A percentile compares a stretch with the other conserved stretches of the same genome.
Evolutionary conservation across 2,329 filamentous ascomycete species (phyloP).

Genomic region (Talaromyces verruculosus): DNA sequence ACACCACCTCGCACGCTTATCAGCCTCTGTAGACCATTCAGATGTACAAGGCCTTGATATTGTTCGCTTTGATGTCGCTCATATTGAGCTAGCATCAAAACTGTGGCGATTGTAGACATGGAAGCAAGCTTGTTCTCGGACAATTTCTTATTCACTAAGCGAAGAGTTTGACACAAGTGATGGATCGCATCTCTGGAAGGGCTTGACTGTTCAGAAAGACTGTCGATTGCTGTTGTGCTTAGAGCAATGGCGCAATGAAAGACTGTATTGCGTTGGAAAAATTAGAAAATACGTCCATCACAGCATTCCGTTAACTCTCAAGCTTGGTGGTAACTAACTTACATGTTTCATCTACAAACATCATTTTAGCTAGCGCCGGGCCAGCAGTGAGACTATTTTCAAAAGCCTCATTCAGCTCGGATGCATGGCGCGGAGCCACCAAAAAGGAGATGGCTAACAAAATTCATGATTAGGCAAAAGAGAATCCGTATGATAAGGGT

Average conservation of each 20-base stretch:
- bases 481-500: neutral
- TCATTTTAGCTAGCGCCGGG: constrained; percentile 12
- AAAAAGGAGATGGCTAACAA: constrained; percentile 17
- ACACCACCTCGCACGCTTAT: constrained; percentile 19
- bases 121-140: constrained; percentile 2
- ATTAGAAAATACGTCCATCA: neutral
- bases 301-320: neutral
- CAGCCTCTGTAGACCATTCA: constrained; percentile 18
- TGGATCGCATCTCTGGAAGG: constrained; percentile 7
- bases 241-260: constrained; percentile 21
- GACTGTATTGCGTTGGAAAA: neutral
- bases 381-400: constrained; percentile 2
- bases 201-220: neutral
- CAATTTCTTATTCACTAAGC: constrained; percentile 20
- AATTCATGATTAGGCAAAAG: neutral
- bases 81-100: constrained; percentile 22
- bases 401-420: constrained; percentile 14
- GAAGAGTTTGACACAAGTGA: constrained; percentile 18
- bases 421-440: constrained; percentile 14
- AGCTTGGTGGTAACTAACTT: neutral
- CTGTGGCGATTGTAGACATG: constrained; percentile 16
- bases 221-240: constrained; percentile 10
- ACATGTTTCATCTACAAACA: constrained; percentile 21
- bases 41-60: constrained; percentile 17
- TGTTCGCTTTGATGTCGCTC: constrained; percentile 19